Base-by-base conservation (phyloP, 352 stramenopile species). In the Halophytophthora polymorphica region DNA sequence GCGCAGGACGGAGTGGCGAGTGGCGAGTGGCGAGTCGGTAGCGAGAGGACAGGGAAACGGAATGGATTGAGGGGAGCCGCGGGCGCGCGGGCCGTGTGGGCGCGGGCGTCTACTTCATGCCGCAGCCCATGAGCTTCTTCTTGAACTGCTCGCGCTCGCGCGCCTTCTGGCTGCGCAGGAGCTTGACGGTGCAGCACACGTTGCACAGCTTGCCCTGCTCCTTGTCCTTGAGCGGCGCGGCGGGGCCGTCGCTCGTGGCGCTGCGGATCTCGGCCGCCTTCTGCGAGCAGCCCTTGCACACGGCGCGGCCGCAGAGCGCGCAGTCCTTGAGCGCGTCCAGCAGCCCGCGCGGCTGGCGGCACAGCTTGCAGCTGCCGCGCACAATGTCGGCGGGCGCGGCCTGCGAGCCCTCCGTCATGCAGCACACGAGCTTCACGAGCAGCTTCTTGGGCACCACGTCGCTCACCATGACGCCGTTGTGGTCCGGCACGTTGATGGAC, bases 261-360 rank as follows among this genome's bases (percentile, higher is more conserved):
- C 73, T 69, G 33, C 83, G 82, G 47, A 90, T 72, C 44, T 93
- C 83, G 14, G 69, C 68, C 33, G 77, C 71, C 52, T 88, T 89
- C 54, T 88, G 71, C 21, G 81, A 94, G 69, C 80, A 88, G 56
- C 83, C 90, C 62, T 90, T 90, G 67, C 83, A 94, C 22, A 89
- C 73, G 0, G 76, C 65, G 40, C 83, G 83, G 17, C 80, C 82
- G 23, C 83, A 94, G 12, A 94, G 64, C 34, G 70, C 73, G 59
- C 83, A 94, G 56, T 92, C 81, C 37, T 69, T 73, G 18, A 88
- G 63, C 48, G 81, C 70, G 43, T 94, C 83, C 41, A 94, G 69
- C 43, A 90, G 29, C 0, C 79, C 78, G 49, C 87, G 88, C 2
- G 81, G 75, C 34, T 83, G 75, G 59, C 89, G 89, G 64, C 83